phyloP scores from a whole-genome alignment of 2,329 filamentous ascomycete species.

The Lachnellula cervina region DNA sequence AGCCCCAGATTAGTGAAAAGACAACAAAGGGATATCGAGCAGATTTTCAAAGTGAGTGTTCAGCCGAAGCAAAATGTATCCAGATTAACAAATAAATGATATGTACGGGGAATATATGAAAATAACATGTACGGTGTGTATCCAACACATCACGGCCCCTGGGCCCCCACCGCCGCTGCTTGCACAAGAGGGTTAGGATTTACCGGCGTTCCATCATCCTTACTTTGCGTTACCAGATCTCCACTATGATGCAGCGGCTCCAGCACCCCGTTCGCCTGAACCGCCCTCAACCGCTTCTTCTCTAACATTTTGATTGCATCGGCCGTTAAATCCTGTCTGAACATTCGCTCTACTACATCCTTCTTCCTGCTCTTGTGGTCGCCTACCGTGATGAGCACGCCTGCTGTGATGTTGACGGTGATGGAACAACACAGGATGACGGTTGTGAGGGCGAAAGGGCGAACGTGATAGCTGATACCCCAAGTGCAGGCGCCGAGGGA shows the following conservation, averaged over 20 bases:
- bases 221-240: not conserved
- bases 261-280: not conserved
- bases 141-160: no score
- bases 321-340: constrained; percentile 69
- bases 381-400: constrained; percentile 70
- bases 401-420: constrained; percentile 70
- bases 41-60: no score
- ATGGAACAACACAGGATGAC: constrained; percentile 78
- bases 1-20: no score
- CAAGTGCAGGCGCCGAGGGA: constrained; percentile 74
- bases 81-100: no score
- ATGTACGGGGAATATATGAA: no score
- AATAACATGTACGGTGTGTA: no score
- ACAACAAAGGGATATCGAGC: no score
- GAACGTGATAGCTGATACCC: constrained; percentile 66
- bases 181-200: no score
- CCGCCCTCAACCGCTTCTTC: constrained; percentile 25
- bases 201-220: not conserved
- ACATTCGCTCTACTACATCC: constrained; percentile 73
- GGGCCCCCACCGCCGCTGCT: no score
- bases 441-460: constrained; percentile 70
- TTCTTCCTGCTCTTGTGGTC: constrained; percentile 77
- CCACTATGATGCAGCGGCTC: not conserved
- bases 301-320: constrained; percentile 48
- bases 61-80: no score